Conservation (phyloP, 73 alveolate genomes). For the Urostyla sp. region DNA sequence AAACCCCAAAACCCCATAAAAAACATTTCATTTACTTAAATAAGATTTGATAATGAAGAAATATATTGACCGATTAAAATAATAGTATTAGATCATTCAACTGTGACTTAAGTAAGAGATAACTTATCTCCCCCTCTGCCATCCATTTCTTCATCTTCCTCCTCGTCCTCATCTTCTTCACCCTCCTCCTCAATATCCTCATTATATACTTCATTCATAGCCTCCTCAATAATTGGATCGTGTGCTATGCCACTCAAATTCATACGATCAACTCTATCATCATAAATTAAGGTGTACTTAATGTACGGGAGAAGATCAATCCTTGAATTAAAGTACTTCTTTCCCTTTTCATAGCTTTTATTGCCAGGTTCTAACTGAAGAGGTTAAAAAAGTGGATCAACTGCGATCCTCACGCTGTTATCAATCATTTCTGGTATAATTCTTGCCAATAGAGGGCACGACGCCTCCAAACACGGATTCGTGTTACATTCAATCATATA, state of each 20-base stretch:
- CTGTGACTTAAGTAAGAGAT: too few relatives aligned
- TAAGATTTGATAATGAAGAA: too few relatives aligned
- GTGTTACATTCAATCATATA: conserved; percentile 91
- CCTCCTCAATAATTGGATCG: too few relatives aligned
- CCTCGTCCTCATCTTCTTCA: too few relatives aligned
- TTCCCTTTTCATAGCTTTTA: not conserved
- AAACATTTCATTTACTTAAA: too few relatives aligned
- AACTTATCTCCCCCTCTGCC: too few relatives aligned
- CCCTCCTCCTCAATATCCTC: conserved; percentile 19
- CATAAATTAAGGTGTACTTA: conserved; percentile 58
- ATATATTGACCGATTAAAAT: too few relatives aligned
- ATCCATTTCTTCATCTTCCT: too few relatives aligned
- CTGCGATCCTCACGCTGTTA: conserved; percentile 82
- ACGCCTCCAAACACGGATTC: conserved; percentile 91
- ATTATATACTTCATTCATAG: too few relatives aligned
- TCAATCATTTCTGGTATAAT: conserved; percentile 90
- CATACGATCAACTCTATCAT: conserved; percentile 52
- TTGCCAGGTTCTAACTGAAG: conserved; percentile 13
- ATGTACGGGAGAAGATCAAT: conserved; percentile 32
- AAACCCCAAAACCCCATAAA: too few relatives aligned
- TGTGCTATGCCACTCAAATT: not conserved
- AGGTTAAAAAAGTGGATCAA: conserved; percentile 81
- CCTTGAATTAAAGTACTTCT: too few relatives aligned
- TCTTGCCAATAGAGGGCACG: conserved; percentile 85
- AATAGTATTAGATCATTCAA: too few relatives aligned